These are phyloP conservation scores for Panellus pusillus DNA, from an alignment of 768 basidiomycete genomes.

Conservation along the genomic window DNA sequence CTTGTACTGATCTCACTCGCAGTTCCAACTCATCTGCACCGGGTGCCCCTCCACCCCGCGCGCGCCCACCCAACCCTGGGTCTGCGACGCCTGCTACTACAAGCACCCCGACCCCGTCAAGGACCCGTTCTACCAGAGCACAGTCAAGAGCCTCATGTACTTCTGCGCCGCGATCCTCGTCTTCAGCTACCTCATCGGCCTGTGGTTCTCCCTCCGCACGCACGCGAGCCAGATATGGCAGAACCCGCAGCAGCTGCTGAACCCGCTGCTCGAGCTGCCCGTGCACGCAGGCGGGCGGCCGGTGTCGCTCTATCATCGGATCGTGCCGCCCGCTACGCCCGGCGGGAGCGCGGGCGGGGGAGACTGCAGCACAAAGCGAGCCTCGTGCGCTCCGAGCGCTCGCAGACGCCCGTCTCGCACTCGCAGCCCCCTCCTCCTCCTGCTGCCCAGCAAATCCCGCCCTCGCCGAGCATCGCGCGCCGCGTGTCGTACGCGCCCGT, in stretches of 20 bases:
- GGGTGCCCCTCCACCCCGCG: conserved; percentile 63
- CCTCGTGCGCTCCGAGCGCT: conserved; percentile 5
- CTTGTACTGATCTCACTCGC: no score
- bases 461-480: conserved; percentile 46
- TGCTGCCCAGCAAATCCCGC: conserved; percentile 26
- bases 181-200: conserved; percentile 91
- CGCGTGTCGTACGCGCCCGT: conserved; percentile 72
- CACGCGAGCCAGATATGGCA: conserved; percentile 99
- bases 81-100: conserved; percentile 91
- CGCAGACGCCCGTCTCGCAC: conserved; percentile 20
- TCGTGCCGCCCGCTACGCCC: conserved; percentile 33
- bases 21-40: conserved; percentile 88
- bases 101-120: conserved; percentile 89
- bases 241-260: conserved; percentile 84
- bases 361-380: conserved; percentile 16
- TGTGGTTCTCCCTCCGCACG: conserved; percentile 98
- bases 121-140: conserved; percentile 96
- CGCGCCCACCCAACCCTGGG: conserved; percentile 61
- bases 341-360: conserved; percentile 1
- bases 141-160: conserved; percentile 95
- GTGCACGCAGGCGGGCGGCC: conserved; percentile 44
- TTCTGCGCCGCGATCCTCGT: conserved; percentile 89
- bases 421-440: no score
- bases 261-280: conserved; percentile 62
- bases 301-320: conserved; percentile 66